Percentiles rank a stretch among this genome's conserved stretches.
phyloP scores from a whole-genome alignment of 331 rosid genomes.

The Rhamnella rubrinervis region DNA sequence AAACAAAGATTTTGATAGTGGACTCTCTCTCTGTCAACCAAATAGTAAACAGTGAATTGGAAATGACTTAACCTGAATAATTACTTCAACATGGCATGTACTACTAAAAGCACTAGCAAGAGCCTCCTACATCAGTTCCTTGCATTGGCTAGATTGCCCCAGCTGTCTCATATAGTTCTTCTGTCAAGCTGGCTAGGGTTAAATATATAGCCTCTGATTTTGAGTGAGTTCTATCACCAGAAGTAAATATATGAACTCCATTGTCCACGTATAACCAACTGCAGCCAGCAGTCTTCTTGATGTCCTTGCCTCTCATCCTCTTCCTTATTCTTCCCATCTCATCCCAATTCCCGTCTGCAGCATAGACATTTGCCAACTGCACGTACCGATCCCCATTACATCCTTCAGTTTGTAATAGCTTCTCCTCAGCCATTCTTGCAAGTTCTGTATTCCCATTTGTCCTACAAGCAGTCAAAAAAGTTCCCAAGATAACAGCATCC shows the following conservation, averaged over 20 bases:
- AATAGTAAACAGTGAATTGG: too few species aligned
- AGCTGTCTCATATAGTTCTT: constrained; percentile 27
- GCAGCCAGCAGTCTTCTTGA: constrained; percentile 67
- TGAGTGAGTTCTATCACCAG: constrained; percentile 55
- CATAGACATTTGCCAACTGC: constrained; percentile 74
- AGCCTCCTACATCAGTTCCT: too few species aligned
- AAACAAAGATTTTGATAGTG: too few species aligned
- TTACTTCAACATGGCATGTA: too few species aligned
- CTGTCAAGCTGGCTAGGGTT: constrained; percentile 46
- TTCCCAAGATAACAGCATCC: constrained; percentile 65
- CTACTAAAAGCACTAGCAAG: too few species aligned
- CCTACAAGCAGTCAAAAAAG: constrained; percentile 72
- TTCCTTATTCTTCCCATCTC: constrained; percentile 81
- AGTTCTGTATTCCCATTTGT: constrained; percentile 46
- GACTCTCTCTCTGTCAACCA: too few species aligned
- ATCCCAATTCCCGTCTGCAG: constrained; percentile 71
- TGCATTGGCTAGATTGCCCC: too few species aligned
- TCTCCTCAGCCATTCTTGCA: constrained; percentile 52
- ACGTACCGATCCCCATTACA: constrained; percentile 62
- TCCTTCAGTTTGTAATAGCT: constrained; percentile 42
- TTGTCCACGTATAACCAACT: constrained; percentile 72
- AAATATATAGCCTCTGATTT: constrained; percentile 53
- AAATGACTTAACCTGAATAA: too few species aligned
- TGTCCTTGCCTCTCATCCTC: constrained; percentile 72
- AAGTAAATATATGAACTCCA: constrained; percentile 63